Evolutionary conservation across 306 rosid species (phyloP), one percentile per base, ranked within the genome.

Genomic region (Pyrus pyrifolia): DNA sequence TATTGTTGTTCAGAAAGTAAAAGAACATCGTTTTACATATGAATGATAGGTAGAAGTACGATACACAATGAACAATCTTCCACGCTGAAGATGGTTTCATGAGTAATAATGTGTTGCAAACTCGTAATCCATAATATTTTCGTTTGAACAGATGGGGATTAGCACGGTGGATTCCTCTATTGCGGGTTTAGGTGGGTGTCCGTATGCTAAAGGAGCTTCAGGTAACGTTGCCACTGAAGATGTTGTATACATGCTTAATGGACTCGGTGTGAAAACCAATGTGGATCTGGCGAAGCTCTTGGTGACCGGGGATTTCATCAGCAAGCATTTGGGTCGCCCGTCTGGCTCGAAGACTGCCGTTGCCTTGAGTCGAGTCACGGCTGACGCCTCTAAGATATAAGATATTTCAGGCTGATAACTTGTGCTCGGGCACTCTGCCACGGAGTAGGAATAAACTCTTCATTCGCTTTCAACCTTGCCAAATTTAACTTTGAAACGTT

Each of bases 201-300:
- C 95, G 12, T 87, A 87, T 72, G 96, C 96, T 4, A 86, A 85
- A 72, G 96, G 96, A 83, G 96, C 92, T 70, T 83, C 92, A 0
- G 92, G 92, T 69, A 91, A 93, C 60, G 93, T 92, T 40, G 92
- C 97, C 18, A 90, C 93, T 19, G 98, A 92, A 86, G 98, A 95
- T 82, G 98, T 95, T 46, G 91, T 95, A 51, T 95, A 95, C 89
- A 89, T 89, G 98, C 90, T 92, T 61, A 83, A 84, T 73, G 98
- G 95, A 5, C 88, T 92, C 33, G 97, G 97, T 76, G 83, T 95
- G 14, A 81, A 87, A 79, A 95, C 97, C 64, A 87, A 88, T 46
- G 89, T 92, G 71, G 96, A 95, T 85, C 67, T 95, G 72, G 74
- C 68, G 52, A 92, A 89, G 89, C 97, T 95, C 81, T 76, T 95